Evolutionary conservation across 164 flowering plant genomes (phyloP).

Genomic region (Euptelea pleiosperma): DNA sequence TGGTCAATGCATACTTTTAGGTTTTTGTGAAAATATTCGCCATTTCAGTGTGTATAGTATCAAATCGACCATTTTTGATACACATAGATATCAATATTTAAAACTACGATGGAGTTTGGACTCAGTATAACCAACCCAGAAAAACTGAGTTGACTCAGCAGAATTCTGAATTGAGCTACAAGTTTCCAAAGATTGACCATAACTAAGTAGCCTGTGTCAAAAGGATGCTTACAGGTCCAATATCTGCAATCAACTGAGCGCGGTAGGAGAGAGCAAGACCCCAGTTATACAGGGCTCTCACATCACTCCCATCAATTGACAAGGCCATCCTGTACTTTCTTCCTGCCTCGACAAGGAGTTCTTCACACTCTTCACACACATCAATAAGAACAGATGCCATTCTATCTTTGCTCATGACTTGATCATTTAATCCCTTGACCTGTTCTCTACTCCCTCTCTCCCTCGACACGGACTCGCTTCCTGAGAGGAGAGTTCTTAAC

Average conservation of each 20-base stretch:
- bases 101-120: neutral
- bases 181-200: neutral
- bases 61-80: no score
- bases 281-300: slow-evolving; percentile 88
- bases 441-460: slow-evolving; percentile 20
- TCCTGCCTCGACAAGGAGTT: slow-evolving; percentile 87
- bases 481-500: slow-evolving; percentile 55
- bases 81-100: no score
- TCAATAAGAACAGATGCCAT: slow-evolving; percentile 52
- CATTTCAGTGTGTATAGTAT: no score
- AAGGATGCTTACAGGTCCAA: slow-evolving; percentile 74
- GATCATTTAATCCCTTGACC: slow-evolving; percentile 26
- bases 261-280: slow-evolving; percentile 93
- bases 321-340: slow-evolving; percentile 72
- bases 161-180: neutral
- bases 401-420: slow-evolving; percentile 38
- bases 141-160: neutral
- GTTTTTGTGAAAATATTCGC: no score
- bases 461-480: slow-evolving; percentile 26
- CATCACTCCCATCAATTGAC: slow-evolving; percentile 79
- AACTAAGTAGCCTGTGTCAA: neutral
- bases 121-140: no score
- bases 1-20: no score
- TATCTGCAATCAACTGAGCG: slow-evolving; percentile 87
- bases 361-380: slow-evolving; percentile 93